Evolutionary conservation across 176 grass and related monocot species (phyloP).

Genomic region (Zizania latifolia): DNA sequence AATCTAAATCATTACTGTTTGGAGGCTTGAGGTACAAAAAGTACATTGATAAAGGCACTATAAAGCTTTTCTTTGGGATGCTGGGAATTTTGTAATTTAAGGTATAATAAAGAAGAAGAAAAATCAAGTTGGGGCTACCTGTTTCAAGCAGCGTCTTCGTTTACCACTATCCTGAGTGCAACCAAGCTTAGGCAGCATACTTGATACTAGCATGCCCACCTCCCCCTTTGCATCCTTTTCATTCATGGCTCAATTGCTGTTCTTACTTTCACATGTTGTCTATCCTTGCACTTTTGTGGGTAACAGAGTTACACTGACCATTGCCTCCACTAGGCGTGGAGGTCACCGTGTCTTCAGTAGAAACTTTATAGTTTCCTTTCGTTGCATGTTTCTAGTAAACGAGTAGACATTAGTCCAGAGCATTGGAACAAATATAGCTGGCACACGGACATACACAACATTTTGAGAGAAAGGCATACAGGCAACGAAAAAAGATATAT

Average conservation of each 20-base stretch:
- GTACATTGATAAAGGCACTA: neutral
- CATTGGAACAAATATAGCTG: neutral
- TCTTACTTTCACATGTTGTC: neutral
- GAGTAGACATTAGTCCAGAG: neutral
- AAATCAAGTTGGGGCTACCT: neutral
- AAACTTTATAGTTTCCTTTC: neutral
- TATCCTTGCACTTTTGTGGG: neutral
- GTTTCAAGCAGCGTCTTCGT: neutral
- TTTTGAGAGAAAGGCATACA: neutral
- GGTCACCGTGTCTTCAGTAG: neutral
- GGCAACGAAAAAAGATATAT: neutral
- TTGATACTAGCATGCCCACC: neutral
- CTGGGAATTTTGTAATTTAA: neutral
- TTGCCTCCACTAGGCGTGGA: neutral
- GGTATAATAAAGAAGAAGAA: neutral
- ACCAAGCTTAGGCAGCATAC: neutral
- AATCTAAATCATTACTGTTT: neutral
- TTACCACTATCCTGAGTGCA: neutral
- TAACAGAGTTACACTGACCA: neutral
- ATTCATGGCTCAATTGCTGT: neutral
- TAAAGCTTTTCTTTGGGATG: neutral
- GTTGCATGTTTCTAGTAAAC: conserved; percentile 10
- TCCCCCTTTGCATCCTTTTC: neutral
- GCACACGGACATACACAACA: neutral
- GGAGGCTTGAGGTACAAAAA: neutral